A percentile compares a stretch with the other conserved stretches of the same genome.
These are phyloP conservation scores for Tilletia caries DNA, from an alignment of 1,284 basidiomycete genomes.

Conservation along the genomic window DNA sequence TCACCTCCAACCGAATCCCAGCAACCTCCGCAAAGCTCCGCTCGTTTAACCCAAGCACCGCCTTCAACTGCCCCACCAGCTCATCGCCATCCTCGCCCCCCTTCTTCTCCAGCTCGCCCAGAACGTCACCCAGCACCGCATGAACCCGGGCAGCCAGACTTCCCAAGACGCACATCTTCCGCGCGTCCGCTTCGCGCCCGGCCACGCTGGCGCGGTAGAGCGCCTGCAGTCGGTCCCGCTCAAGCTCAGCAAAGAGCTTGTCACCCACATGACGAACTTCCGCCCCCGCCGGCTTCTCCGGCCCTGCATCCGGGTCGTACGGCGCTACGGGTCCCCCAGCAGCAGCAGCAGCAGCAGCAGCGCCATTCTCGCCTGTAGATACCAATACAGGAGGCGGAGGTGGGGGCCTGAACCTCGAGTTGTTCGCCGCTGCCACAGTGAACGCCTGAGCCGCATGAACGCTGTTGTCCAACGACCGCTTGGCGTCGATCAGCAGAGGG, in stretches of 20 bases:
- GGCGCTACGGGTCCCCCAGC: constrained; percentile 64
- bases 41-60: background rate
- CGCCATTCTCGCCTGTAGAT: background rate
- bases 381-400: background rate
- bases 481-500: constrained; percentile 63
- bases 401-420: constrained; percentile 66
- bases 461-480: constrained; percentile 71
- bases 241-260: constrained; percentile 65
- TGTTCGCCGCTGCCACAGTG: constrained; percentile 73
- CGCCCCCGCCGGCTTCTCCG: constrained; percentile 64
- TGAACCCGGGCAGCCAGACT: background rate
- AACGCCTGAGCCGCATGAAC: constrained; percentile 76
- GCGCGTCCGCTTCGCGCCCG: background rate
- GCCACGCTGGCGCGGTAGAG: background rate
- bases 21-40: background rate
- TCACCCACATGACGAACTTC: constrained; percentile 66
- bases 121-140: background rate
- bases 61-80: background rate
- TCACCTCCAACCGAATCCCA: background rate
- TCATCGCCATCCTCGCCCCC: too few species aligned
- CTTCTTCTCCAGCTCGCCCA: background rate
- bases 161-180: background rate
- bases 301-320: constrained; percentile 65
- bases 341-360: constrained; percentile 64
- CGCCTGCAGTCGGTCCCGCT: constrained; percentile 27